Evolutionary conservation across 805 yeast species (phyloP), one percentile per base, ranked within the genome.

Genomic region (Vanderwaltozyma tropicalis): DNA sequence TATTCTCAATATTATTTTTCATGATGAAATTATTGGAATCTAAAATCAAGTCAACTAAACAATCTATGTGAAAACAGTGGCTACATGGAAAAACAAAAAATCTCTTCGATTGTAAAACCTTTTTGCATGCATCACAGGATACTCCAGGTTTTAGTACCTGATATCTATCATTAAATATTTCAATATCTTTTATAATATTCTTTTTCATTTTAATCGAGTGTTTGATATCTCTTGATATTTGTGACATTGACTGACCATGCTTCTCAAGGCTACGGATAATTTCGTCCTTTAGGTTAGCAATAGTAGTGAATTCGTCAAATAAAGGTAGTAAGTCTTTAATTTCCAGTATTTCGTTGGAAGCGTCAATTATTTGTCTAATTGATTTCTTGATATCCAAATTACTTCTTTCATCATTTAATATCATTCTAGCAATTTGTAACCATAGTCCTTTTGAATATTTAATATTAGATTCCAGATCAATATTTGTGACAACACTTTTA

Each of bases 21-120:
- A 79, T 68, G 28, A 75, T 68, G 53, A 78, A 79, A 46, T 85
- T 86, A 31, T 76, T 77, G 22, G 80, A 76, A 26, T 67, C 65
- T 37, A 80, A 53, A 25, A 81, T 73, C 28, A 64, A 64, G 40
- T 73, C 71, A 6, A 81, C 72, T n/a, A 86, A 58, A 62, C 98
- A 92, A 54, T 87, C 95, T 36, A 78, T 78, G 54, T 92, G 97
- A 61, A 84, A 82, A 5, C 84, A 75, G 56, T 92, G 98, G 40
- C 74, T 80, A 55, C 98, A 92, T 0, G 96, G 96, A 53, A 85
- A 92, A 5, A 78, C 75, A 38, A 79, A 70, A 48, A 87, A 87
- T 52, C 76, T 81, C 40, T 86, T 72, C 4, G 78, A 72, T 3
- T 85, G 70, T 32, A 89, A 63, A 8, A 92, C 70, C 46, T 71